Conservation (phyloP, 2,329 filamentous ascomycete species). For the Coleophoma crateriformis region DNA sequence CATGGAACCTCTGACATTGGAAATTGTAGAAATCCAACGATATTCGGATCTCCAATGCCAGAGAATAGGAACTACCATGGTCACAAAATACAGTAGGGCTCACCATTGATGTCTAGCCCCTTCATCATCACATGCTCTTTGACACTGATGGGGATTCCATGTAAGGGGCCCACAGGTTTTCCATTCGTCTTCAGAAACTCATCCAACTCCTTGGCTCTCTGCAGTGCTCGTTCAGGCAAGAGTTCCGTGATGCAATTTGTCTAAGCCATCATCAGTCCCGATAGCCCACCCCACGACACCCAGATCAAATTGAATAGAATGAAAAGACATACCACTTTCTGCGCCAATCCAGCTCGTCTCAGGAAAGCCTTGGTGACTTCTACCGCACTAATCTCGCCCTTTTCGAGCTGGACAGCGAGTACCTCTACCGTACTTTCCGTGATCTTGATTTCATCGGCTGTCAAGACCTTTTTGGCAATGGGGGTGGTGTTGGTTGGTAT, state of each 20-base stretch:
- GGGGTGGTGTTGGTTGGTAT: conserved; percentile 38
- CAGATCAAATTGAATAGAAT: not conserved
- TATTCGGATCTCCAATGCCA: too few relatives aligned
- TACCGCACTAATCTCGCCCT: conserved; percentile 34
- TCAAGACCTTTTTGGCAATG: conserved; percentile 39
- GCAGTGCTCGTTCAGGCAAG: conserved; percentile 28
- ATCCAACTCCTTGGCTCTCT: conserved; percentile 28
- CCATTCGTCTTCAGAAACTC: conserved; percentile 21
- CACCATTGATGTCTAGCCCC: conserved; percentile 37
- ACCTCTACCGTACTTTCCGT: conserved; percentile 40
- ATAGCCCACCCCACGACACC: too few relatives aligned
- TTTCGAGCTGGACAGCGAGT: conserved; percentile 39
- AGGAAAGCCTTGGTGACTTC: conserved; percentile 47
- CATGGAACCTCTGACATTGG: too few relatives aligned
- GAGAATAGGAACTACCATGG: not conserved
- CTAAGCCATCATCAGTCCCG: conserved; percentile 13
- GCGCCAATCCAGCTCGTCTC: conserved; percentile 46
- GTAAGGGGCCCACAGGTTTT: conserved; percentile 29
- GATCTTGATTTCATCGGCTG: conserved; percentile 40
- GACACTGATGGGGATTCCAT: conserved; percentile 43
- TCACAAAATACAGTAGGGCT: not conserved
- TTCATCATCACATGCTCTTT: conserved; percentile 48
- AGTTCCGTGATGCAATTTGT: conserved; percentile 41
- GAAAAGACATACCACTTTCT: conserved; percentile 33
- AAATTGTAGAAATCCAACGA: too few relatives aligned